Evolutionary conservation across 257 asterid species (phyloP).

Genomic region (Plantago ovata): DNA sequence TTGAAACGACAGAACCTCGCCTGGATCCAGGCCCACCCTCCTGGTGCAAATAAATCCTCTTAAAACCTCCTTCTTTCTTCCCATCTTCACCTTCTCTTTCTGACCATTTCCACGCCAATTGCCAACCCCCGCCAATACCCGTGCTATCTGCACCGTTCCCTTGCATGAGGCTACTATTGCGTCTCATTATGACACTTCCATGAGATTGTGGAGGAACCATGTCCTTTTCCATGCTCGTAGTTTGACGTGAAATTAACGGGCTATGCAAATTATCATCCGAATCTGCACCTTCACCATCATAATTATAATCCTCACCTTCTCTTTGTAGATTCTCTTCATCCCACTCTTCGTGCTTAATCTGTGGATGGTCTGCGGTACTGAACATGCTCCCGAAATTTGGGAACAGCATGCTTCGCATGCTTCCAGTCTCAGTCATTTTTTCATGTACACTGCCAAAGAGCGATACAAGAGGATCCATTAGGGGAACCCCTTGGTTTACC

Average conservation of each 20-base stretch:
- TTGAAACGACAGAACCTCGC: constrained; percentile 66
- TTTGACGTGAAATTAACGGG: constrained; percentile 73
- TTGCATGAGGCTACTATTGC: constrained; percentile 43
- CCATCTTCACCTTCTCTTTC: constrained; percentile 70
- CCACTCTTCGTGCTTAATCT: constrained; percentile 55
- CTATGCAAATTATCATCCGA: constrained; percentile 57
- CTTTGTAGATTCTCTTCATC: constrained; percentile 65
- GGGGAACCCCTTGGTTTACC: constrained; percentile 44
- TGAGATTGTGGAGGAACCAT: constrained; percentile 38
- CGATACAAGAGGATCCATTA: constrained; percentile 76
- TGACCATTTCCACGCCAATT: constrained; percentile 74
- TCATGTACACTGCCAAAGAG: constrained; percentile 81
- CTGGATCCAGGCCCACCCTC: constrained; percentile 49
- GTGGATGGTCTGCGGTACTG: constrained; percentile 49
- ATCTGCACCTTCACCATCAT: constrained; percentile 36
- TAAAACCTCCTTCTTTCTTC: constrained; percentile 56
- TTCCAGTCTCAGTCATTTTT: constrained; percentile 59
- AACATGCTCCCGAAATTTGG: constrained; percentile 88
- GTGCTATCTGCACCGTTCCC: constrained; percentile 45
- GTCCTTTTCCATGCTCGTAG: constrained; percentile 54
- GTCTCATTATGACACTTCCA: constrained; percentile 45
- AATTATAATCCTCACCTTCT: constrained; percentile 49
- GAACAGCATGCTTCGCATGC: constrained; percentile 80
- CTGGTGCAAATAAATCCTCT: constrained; percentile 65
- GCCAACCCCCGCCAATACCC: constrained; percentile 92